phyloP scores from a whole-genome alignment of 352 stramenopile species.

The Pythium sukuiense region DNA sequence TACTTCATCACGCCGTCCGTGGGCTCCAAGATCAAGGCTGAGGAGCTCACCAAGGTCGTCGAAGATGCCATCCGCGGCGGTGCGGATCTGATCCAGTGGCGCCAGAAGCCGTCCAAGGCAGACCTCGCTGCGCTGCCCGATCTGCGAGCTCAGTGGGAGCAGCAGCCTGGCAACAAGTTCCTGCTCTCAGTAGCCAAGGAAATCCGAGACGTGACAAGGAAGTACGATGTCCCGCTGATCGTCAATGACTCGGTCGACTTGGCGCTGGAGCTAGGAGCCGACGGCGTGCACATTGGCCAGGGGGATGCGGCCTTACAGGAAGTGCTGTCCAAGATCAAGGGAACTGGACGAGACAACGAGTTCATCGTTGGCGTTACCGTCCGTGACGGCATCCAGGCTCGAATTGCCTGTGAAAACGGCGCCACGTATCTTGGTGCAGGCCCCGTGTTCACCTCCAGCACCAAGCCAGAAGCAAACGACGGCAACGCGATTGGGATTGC shows the following conservation, averaged over 20 bases:
- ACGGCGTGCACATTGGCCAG: slow-evolving; percentile 60
- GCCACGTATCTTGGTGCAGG: slow-evolving; percentile 54
- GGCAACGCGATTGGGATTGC: slow-evolving; percentile 44
- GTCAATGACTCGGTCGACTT: slow-evolving; percentile 58
- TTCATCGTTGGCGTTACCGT: slow-evolving; percentile 60
- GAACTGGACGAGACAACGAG: slow-evolving; percentile 15
- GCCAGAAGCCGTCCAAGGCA: slow-evolving; percentile 44
- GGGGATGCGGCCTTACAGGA: slow-evolving; percentile 34
- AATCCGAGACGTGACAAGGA: slow-evolving; percentile 37
- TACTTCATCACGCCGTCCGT: slow-evolving; percentile 70
- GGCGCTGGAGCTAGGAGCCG: slow-evolving; percentile 43
- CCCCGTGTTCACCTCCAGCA: slow-evolving; percentile 51
- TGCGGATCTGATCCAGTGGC: slow-evolving; percentile 49
- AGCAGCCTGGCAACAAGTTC: slow-evolving; percentile 27
- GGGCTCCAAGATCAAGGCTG: slow-evolving; percentile 24
- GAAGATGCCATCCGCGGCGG: slow-evolving; percentile 47
- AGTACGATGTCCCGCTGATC: slow-evolving; percentile 46
- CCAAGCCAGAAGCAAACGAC: slow-evolving; percentile 57
- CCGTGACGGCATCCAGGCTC: slow-evolving; percentile 42
- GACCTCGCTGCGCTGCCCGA: slow-evolving; percentile 31
- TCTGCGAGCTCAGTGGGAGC: slow-evolving; percentile 31
- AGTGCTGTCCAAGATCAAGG: slow-evolving; percentile 10
- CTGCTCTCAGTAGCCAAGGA: slow-evolving; percentile 37
- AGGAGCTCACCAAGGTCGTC: slow-evolving; percentile 37
- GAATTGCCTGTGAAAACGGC: slow-evolving; percentile 38